These are phyloP conservation scores for Zymoseptoria crescenta DNA, from an alignment of 2,329 filamentous ascomycete genomes.

Conservation along the genomic window DNA sequence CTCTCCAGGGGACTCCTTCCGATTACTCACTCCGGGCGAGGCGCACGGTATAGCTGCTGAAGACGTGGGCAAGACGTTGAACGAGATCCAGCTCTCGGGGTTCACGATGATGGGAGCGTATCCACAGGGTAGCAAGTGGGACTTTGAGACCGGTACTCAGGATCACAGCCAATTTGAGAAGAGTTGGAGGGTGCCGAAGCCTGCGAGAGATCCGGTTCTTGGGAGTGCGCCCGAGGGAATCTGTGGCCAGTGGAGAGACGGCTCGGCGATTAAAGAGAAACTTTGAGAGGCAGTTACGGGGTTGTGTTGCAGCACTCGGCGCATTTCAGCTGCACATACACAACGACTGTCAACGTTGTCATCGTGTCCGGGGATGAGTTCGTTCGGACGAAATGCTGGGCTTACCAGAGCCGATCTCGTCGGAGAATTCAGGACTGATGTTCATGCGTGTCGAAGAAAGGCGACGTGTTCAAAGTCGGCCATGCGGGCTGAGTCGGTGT, in stretches of 20 bases:
- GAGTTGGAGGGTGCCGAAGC: constrained; percentile 41
- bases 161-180: constrained; percentile 35
- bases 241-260: constrained; percentile 27
- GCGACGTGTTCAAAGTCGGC: too few species aligned
- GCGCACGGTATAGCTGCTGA: constrained; percentile 30
- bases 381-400: too few species aligned
- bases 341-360: too few species aligned
- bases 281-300: not conserved
- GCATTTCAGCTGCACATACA: too few species aligned
- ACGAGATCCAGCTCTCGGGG: constrained; percentile 32
- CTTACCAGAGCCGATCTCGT: too few species aligned
- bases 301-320: not conserved
- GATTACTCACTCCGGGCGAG: constrained; percentile 40
- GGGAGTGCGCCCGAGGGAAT: constrained; percentile 34
- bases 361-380: too few species aligned
- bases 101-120: constrained; percentile 55
- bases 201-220: constrained; percentile 43
- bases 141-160: constrained; percentile 43
- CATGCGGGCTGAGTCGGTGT: too few species aligned
- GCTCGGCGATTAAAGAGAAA: not conserved
- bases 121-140: constrained; percentile 43
- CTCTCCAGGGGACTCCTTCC: constrained; percentile 31
- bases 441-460: too few species aligned
- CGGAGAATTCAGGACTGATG: too few species aligned
- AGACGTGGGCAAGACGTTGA: constrained; percentile 31